These are phyloP conservation scores for Endogone sp. DNA, from an alignment of 192 early-diverging fungal genomes.

Conservation along the genomic window DNA sequence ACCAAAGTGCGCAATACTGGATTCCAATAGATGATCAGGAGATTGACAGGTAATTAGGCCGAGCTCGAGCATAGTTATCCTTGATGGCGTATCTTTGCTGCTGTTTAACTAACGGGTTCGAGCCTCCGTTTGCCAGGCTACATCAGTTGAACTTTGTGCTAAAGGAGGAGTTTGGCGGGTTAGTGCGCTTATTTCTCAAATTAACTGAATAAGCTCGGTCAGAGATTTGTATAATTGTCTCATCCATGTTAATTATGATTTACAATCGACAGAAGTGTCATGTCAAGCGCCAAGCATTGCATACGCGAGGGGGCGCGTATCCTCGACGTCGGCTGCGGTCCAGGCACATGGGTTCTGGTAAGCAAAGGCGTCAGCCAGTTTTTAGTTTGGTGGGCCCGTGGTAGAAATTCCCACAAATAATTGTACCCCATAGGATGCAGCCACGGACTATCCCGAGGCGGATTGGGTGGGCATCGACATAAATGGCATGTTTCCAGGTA, in stretches of 20 bases:
- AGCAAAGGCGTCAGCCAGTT: background rate
- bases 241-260: background rate
- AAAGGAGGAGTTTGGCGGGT: background rate
- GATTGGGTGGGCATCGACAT: conserved; percentile 19
- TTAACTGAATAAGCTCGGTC: background rate
- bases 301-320: conserved; percentile 2
- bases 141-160: background rate
- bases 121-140: background rate
- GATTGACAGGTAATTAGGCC: background rate
- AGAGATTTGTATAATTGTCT: background rate
- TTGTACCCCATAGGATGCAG: conserved; percentile 13
- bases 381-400: background rate
- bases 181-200: background rate
- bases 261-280: background rate
- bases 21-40: background rate
- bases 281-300: background rate
- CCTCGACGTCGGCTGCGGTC: conserved; percentile 25
- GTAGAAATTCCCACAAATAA: background rate
- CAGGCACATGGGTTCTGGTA: conserved; percentile 24
- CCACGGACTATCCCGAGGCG: conserved; percentile 13
- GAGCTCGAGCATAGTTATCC: background rate
- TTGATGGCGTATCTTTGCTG: too few species aligned
- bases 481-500: conserved; percentile 7
- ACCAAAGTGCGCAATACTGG: background rate
- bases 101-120: background rate